Conservation (phyloP, 768 basidiomycete genomes). For the Serendipita sp. region DNA sequence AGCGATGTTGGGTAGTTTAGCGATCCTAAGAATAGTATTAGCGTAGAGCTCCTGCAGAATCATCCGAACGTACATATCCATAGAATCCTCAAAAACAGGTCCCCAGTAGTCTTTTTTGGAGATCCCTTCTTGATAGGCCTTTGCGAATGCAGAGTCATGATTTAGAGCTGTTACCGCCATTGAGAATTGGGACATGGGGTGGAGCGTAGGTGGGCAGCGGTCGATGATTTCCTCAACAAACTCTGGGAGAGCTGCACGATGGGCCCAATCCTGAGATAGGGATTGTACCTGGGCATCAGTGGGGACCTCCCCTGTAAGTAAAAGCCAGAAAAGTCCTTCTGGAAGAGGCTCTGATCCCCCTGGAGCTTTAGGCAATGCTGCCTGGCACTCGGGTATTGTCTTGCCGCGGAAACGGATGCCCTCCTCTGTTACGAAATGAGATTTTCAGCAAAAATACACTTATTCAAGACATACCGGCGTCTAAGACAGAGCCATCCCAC, state of each 20-base stretch:
- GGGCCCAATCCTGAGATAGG: constrained; percentile 89
- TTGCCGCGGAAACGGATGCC: constrained; percentile 97
- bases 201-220: constrained; percentile 80
- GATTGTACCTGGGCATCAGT: constrained; percentile 75
- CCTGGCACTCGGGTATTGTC: constrained; percentile 81
- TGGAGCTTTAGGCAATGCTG: constrained; percentile 74
- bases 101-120: constrained; percentile 97
- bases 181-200: constrained; percentile 98
- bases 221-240: constrained; percentile 97
- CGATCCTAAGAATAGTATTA: constrained; percentile 41
- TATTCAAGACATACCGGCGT: constrained; percentile 44
- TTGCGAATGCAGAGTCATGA: constrained; percentile 93
- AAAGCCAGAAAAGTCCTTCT: constrained; percentile 89
- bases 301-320: constrained; percentile 88
- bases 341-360: constrained; percentile 83
- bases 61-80: constrained; percentile 47
- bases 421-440: constrained; percentile 44
- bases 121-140: constrained; percentile 82
- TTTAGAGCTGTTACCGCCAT: constrained; percentile 89
- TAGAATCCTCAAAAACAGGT: constrained; percentile 76
- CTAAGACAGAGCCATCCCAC: constrained; percentile 97
- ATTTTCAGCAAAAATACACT: background rate
- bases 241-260: constrained; percentile 75
- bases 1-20: constrained; percentile 92
- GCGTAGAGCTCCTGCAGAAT: background rate